Conservation (phyloP, 345 rosid species). For the Aquilaria malaccensis region DNA sequence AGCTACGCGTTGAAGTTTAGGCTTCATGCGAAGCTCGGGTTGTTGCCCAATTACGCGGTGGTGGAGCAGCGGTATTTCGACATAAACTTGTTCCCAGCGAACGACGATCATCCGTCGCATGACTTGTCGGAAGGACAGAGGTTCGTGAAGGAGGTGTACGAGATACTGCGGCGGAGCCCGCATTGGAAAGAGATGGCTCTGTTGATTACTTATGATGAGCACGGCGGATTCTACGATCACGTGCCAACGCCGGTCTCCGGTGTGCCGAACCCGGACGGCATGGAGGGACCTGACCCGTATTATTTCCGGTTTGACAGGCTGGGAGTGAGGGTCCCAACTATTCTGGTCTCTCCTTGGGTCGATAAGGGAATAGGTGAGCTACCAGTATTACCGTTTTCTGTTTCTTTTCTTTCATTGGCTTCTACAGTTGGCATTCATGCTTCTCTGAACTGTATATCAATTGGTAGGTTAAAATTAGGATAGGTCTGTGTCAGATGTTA, state of each 20-base stretch:
- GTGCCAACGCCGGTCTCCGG: slow-evolving; percentile 76
- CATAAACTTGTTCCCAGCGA: slow-evolving; percentile 56
- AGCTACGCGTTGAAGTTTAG: slow-evolving; percentile 52
- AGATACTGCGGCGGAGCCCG: slow-evolving; percentile 79
- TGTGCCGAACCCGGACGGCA: slow-evolving; percentile 94
- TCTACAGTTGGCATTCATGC: too few species aligned
- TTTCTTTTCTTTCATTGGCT: too few species aligned
- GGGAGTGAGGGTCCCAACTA: slow-evolving; percentile 90
- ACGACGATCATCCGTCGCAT: slow-evolving; percentile 96
- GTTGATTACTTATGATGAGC: slow-evolving; percentile 89
- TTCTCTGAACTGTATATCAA: too few species aligned
- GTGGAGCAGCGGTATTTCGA: slow-evolving; percentile 90
- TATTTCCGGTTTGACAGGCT: slow-evolving; percentile 82
- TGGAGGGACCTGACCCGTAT: slow-evolving; percentile 82
- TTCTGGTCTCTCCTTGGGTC: slow-evolving; percentile 87
- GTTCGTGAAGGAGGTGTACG: slow-evolving; percentile 94
- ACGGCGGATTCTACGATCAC: slow-evolving; percentile 97
- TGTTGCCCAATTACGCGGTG: slow-evolving; percentile 78
- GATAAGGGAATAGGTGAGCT: slow-evolving; percentile 86
- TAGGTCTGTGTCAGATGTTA: too few species aligned
- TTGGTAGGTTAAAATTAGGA: too few species aligned
- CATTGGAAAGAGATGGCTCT: slow-evolving; percentile 98
- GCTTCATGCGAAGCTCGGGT: slow-evolving; percentile 60
- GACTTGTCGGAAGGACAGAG: slow-evolving; percentile 82
- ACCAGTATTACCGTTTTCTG: background rate